phyloP scores from a whole-genome alignment of 2,329 filamentous ascomycete species.

The Scytalidium sp. region DNA sequence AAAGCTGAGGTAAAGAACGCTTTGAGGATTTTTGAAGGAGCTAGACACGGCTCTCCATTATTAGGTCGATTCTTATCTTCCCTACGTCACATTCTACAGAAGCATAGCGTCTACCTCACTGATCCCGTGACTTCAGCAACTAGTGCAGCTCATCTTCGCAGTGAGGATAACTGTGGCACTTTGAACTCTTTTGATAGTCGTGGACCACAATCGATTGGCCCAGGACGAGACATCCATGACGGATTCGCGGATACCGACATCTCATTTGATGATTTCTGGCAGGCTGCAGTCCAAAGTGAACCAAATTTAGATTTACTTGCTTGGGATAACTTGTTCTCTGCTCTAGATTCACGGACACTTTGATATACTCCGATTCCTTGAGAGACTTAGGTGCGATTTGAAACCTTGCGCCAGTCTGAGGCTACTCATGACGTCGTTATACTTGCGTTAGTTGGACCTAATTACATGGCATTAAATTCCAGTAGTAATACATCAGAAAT shows the following conservation, averaged over 20 bases:
- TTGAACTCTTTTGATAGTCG: conserved; percentile 4
- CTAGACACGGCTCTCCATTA: conserved; percentile 24
- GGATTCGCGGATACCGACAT: conserved; percentile 6
- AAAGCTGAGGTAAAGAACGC: conserved; percentile 26
- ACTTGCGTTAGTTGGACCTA: no score
- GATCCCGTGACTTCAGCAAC: neutral
- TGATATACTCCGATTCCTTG: no score
- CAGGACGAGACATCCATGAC: conserved; percentile 1
- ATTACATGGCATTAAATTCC: no score
- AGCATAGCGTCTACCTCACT: conserved; percentile 7
- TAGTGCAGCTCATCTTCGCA: neutral
- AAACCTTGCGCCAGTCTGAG: no score
- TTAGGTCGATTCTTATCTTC: conserved; percentile 27
- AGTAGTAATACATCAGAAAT: no score
- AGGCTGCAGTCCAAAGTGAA: conserved; percentile 13
- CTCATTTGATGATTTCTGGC: conserved; percentile 20
- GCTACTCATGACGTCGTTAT: no score
- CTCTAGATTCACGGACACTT: conserved; percentile 17
- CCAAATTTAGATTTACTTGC: conserved; percentile 12
- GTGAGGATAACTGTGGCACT: conserved; percentile 1
- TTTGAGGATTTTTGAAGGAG: conserved; percentile 29
- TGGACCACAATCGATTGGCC: conserved; percentile 2
- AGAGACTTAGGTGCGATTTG: no score
- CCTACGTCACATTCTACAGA: conserved; percentile 26
- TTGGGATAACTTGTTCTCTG: conserved; percentile 21